phyloP scores from a whole-genome alignment of 2,329 filamentous ascomycete genomes.

The Pezicula carpinea region DNA sequence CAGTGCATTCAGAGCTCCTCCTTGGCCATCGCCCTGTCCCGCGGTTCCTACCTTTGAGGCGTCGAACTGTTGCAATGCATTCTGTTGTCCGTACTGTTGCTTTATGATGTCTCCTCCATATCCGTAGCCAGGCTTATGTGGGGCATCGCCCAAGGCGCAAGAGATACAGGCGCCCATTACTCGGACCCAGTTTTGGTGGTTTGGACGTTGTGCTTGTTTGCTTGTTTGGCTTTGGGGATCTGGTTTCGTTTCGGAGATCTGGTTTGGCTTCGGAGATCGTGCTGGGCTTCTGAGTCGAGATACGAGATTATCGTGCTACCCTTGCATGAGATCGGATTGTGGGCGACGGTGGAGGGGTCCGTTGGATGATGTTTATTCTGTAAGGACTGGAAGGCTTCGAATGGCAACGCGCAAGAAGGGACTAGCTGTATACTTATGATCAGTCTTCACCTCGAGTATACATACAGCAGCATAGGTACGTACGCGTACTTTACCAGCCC shows the following conservation, averaged over 20 bases:
- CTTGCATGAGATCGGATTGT: not conserved
- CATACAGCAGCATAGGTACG: no score
- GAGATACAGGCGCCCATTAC: not conserved
- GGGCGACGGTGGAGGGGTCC: not conserved
- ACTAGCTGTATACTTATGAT: not conserved
- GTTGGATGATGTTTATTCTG: not conserved
- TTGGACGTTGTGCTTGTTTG: not conserved
- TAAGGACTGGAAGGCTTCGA: slow-evolving; percentile 1
- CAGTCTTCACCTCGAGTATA: not conserved
- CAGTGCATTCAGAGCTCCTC: not conserved
- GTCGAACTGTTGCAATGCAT: slow-evolving; percentile 1
- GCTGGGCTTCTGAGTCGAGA: not conserved
- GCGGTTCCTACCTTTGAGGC: not conserved
- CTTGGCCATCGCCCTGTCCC: not conserved
- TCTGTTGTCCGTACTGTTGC: not conserved
- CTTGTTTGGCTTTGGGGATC: not conserved
- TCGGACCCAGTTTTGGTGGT: not conserved
- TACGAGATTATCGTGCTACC: not conserved
- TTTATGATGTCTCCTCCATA: slow-evolving; percentile 1
- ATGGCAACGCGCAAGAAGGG: not conserved
- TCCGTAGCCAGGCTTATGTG: not conserved
- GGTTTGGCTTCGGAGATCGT: not conserved
- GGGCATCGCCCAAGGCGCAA: slow-evolving; percentile 1
- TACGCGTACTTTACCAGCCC: slow-evolving; percentile 1
- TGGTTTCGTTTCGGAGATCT: no score